Conservation (phyloP, 228 moss, liverwort and hornwort species). For the Sphagnum magellanicum region DNA sequence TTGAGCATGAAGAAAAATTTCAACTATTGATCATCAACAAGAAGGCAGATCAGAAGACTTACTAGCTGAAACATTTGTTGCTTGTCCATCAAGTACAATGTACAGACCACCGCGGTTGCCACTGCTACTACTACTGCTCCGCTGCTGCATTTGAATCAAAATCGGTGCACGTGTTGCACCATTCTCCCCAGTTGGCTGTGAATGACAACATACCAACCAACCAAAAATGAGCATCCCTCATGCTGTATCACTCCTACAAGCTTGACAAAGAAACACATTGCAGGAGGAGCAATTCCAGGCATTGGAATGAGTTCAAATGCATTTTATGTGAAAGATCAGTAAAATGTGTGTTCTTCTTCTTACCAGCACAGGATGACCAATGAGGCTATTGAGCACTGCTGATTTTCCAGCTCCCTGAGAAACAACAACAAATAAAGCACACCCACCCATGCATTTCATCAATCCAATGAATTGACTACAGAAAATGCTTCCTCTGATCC, state of each 20-base stretch:
- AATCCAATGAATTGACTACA: not conserved
- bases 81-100: constrained; percentile 71
- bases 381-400: constrained; percentile 91
- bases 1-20: too few species aligned
- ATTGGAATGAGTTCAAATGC: too few species aligned
- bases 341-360: too few species aligned
- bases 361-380: constrained; percentile 92
- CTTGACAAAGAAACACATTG: not conserved
- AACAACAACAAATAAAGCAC: not conserved
- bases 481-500: not conserved
- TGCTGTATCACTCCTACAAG: not conserved
- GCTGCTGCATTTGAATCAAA: constrained; percentile 75
- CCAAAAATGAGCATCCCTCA: not conserved
- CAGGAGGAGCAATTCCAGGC: too few species aligned
- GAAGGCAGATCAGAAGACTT: constrained; percentile 12
- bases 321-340: too few species aligned
- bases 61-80: constrained; percentile 79
- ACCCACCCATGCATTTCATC: not conserved
- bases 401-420: constrained; percentile 94
- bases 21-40: too few species aligned
- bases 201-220: not conserved
- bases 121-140: constrained; percentile 26
- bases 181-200: constrained; percentile 95
- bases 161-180: constrained; percentile 96
- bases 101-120: constrained; percentile 45